Evolutionary conservation across 805 yeast genomes (phyloP), one percentile per base, ranked within the genome.

Genomic region (Maudiozyma saulgeensis): DNA sequence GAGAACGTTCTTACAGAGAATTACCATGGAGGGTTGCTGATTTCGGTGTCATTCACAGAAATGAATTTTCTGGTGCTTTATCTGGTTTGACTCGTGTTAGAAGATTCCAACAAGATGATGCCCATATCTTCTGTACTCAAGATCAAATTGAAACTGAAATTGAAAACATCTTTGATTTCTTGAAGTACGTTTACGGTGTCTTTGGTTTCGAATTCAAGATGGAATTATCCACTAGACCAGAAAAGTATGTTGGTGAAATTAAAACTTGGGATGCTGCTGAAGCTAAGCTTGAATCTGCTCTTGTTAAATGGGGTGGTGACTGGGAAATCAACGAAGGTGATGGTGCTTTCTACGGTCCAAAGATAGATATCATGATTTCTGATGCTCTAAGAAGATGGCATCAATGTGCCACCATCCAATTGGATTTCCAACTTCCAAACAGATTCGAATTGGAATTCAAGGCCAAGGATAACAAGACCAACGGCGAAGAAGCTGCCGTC

Each of bases 11-110:
- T 2, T 91, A 93, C 74, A 80, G 96, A 67, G 98, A 93, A 71
- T 76, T 91, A 68, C 99, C 99, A 63, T 86, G 96, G 95, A 86
- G 99, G 77, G 95, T 88, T 72, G 96, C 98, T 51, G 99, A 91
- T 70, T 90, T 90, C 57, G 96, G 97, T 71, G 97, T 91, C 48
- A 78, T 91, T 58, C 99, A 91, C 75, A 83, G 99, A 77, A 91
- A 91, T 69, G 99, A 91, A 71, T 87, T 84, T 60, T 82, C 93
- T 41, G 98, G 98, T 71, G 97, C 98, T 12, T 76, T 91, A 57
- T 81, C 96, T 41, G 93, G 93, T 46, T 81, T 91, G 68, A 93
- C 99, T 49, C 85, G 99, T 74, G 98, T 93, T 44, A 86, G 99
- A 74, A 82, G 98, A 72, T 91, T 91, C 86, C 99, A 91, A 72